Conservation (phyloP, 345 rosid genomes). For the rapeseed (Brassica napus) region DNA sequence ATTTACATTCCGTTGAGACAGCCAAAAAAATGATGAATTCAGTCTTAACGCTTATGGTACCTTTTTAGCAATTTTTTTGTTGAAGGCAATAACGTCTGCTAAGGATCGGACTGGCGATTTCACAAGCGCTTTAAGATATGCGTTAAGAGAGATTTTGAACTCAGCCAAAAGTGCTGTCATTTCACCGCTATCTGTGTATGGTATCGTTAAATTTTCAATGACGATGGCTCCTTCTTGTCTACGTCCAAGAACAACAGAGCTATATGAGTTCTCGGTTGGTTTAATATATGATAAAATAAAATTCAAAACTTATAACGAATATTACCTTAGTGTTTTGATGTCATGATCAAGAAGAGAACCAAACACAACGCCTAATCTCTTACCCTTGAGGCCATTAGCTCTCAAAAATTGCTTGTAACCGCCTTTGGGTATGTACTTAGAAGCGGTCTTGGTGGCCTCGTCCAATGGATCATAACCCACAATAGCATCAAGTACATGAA, state of each 20-base stretch:
- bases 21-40: background rate
- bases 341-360: slow-evolving; percentile 49
- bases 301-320: background rate
- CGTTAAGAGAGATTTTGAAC: slow-evolving; percentile 55
- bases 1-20: background rate
- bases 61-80: slow-evolving; percentile 45
- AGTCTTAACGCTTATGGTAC: slow-evolving; percentile 27
- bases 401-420: slow-evolving; percentile 62
- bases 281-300: background rate
- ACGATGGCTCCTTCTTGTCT: slow-evolving; percentile 55
- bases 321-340: slow-evolving; percentile 19
- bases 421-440: slow-evolving; percentile 50
- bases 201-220: slow-evolving; percentile 48
- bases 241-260: background rate
- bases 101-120: slow-evolving; percentile 59
- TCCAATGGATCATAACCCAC: slow-evolving; percentile 55
- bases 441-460: slow-evolving; percentile 47
- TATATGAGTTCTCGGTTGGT: background rate
- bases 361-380: slow-evolving; percentile 56
- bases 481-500: slow-evolving; percentile 63
- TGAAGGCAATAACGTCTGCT: slow-evolving; percentile 58
- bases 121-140: slow-evolving; percentile 47
- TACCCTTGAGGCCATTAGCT: slow-evolving; percentile 52
- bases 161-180: slow-evolving; percentile 44
- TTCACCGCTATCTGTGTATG: slow-evolving; percentile 53